These are phyloP conservation scores for Barnettozyma siamensis DNA, from an alignment of 805 yeast genomes.

Conservation along the genomic window DNA sequence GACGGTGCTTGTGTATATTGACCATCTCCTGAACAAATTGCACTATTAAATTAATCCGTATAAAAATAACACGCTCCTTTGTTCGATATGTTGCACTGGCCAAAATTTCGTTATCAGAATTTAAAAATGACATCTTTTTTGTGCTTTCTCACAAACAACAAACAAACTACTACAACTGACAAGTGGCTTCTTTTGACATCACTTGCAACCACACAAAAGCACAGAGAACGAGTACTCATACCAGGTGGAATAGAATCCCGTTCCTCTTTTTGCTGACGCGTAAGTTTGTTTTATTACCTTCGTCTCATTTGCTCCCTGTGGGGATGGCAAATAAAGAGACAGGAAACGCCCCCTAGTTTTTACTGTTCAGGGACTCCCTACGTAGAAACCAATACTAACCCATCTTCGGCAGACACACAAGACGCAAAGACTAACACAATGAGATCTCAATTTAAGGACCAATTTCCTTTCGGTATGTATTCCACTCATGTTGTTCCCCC, in stretches of 20 bases:
- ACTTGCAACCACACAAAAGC: not conserved
- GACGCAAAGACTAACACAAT: no score
- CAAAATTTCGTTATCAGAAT: not conserved
- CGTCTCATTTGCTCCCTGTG: not conserved
- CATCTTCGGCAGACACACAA: no score
- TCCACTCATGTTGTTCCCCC: no score
- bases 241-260: no score
- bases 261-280: no score
- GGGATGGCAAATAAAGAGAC: not conserved
- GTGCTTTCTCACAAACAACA: not conserved
- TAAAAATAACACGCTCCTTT: no score
- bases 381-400: not conserved
- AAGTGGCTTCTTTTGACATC: not conserved
- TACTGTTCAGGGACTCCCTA: no score
- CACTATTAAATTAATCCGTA: no score
- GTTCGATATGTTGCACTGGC: not conserved
- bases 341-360: no score
- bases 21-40: no score
- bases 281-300: not conserved
- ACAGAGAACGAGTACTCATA: not conserved
- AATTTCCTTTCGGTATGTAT: conserved; percentile 83
- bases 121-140: conserved; percentile 3
- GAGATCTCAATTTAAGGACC: conserved; percentile 94
- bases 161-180: not conserved
- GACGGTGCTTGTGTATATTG: no score